Conservation (phyloP, 306 rosid genomes). For the Biancaea sappan region DNA sequence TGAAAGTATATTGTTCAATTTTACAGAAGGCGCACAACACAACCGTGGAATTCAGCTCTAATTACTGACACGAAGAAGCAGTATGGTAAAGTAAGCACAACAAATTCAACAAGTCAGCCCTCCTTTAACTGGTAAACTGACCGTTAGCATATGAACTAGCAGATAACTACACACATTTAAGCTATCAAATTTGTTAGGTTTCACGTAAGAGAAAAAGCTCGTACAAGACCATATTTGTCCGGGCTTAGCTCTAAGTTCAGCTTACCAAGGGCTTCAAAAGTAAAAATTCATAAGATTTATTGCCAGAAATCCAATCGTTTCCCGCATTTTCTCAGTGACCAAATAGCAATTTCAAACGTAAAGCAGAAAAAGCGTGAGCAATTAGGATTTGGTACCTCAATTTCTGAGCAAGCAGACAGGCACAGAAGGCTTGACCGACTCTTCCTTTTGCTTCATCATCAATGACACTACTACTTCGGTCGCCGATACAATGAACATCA, state of each 20-base stretch:
- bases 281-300: not conserved
- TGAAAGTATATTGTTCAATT: not conserved
- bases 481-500: not conserved
- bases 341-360: not conserved
- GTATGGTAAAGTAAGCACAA: not conserved
- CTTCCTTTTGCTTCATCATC: not conserved
- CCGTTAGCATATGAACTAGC: not conserved
- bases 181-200: not conserved
- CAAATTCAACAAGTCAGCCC: not conserved
- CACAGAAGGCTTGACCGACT: not conserved
- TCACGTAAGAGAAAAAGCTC: not conserved
- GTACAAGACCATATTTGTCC: not conserved
- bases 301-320: not conserved
- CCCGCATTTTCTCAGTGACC: constrained; percentile 4
- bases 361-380: not conserved
- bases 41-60: constrained; percentile 3
- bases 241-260: not conserved
- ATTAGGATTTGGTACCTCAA: constrained; percentile 32
- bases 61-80: not conserved
- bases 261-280: not conserved
- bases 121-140: not conserved
- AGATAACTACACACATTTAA: not conserved
- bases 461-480: not conserved
- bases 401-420: not conserved
- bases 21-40: not conserved